Evolutionary conservation across 176 grass and related monocot species (phyloP), one percentile per base, ranked within the genome.

Genomic region (Otatea glauca): DNA sequence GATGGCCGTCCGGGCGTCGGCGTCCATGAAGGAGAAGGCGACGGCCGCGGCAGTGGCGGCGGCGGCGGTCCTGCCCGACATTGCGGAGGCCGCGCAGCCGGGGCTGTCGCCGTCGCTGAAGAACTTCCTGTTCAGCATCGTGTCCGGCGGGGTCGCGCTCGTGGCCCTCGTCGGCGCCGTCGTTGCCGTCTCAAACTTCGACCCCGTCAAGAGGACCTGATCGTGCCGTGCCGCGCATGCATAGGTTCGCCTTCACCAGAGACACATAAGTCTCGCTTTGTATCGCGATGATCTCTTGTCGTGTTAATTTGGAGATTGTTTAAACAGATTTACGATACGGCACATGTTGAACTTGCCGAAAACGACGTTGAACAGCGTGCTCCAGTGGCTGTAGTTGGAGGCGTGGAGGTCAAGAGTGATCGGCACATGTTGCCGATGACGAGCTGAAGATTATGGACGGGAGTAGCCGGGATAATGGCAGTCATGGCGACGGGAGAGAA

Each of bases 71-170:
- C 7, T 92, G 39, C 90, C 90, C 14, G 90, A 89, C 55, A 67
- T 86, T 35, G 90, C 90, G 14, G 90, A 92, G 68, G 90, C 90
- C 49, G 90, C 86, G 18, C 69, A 67, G 48, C 69, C 74, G 4
- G 79, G 48, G 8, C 48, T 92, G 21, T 83, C 90, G 34, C 90
- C 90, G 74, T 92, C 90, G 78, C 90, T 92, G 39, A 92, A 92
- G 90, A 92, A 92, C 90, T 92, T 92, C 86, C 83, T 92, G 43
- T 79, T 92, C 50, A 92, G 90, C 86, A 92, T 92, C 83, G 83
- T 89, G 18, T 92, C 90, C 51, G 90, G 90, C 7, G 90, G 90
- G 41, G 86, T 92, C 86, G 90, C 89, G 61, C 73, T 92, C 74
- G 78, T 72, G 0, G 90, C 68, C 60, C 69, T 92, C 75, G 83